Conservation (phyloP, 352 stramenopile genomes). For the Elongisporangium anandrum region DNA sequence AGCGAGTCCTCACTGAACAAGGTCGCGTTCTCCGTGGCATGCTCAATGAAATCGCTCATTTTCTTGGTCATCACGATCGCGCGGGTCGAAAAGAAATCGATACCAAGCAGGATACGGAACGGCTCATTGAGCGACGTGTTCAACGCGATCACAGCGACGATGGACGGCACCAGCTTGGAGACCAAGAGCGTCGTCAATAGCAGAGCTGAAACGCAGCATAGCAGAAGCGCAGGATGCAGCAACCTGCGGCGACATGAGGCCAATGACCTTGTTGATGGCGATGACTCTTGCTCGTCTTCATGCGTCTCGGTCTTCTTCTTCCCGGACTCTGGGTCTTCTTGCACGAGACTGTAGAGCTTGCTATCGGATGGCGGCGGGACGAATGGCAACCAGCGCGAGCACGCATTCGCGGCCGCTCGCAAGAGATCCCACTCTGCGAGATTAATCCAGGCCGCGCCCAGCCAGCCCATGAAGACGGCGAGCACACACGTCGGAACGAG, state of each 20-base stretch:
- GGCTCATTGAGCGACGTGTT: slow-evolving; percentile 54
- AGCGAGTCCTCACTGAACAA: slow-evolving; percentile 39
- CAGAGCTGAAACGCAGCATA: slow-evolving; percentile 14
- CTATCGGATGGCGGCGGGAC: no score
- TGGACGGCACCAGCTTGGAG: slow-evolving; percentile 27
- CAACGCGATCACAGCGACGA: slow-evolving; percentile 47
- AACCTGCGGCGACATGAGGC: no score
- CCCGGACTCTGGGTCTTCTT: no score
- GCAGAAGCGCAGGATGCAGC: slow-evolving; percentile 1
- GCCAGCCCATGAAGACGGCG: slow-evolving; percentile 27
- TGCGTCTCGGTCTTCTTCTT: no score
- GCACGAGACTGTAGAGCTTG: no score
- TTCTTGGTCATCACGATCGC: slow-evolving; percentile 9
- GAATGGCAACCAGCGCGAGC: no score
- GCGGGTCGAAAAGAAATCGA: slow-evolving; percentile 18
- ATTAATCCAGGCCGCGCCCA: slow-evolving; percentile 43
- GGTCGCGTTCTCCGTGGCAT: slow-evolving; percentile 30
- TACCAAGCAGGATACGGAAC: slow-evolving; percentile 21
- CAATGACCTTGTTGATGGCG: no score
- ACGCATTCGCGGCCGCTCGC: slow-evolving; percentile 8
- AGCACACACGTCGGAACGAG: slow-evolving; percentile 21
- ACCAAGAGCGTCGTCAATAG: slow-evolving; percentile 16
- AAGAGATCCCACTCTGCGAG: slow-evolving; percentile 52
- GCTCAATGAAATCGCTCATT: slow-evolving; percentile 43
- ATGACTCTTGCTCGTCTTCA: no score